Evolutionary conservation across 495 filamentous ascomycete genomes (phyloP).

Genomic region (Wilcoxina mikolae): DNA sequence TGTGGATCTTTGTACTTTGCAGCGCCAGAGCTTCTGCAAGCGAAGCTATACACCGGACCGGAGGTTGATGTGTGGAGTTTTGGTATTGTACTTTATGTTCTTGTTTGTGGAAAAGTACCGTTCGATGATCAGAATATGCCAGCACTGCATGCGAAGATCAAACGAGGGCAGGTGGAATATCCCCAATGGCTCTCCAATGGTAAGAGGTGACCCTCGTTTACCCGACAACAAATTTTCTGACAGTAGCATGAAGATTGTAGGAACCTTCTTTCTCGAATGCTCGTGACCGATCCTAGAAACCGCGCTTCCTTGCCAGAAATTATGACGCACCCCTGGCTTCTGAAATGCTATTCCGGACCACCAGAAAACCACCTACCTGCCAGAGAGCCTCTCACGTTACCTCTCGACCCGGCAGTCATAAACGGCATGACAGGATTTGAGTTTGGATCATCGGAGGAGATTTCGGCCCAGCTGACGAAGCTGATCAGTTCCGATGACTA

Average conservation of each 20-base stretch:
- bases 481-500: constrained; percentile 85
- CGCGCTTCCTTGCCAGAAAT: constrained; percentile 80
- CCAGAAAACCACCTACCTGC: constrained; percentile 81
- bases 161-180: constrained; percentile 91
- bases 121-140: constrained; percentile 99
- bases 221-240: constrained; percentile 4
- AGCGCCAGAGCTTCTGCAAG: constrained; percentile 85
- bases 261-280: constrained; percentile 84
- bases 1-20: constrained; percentile 98
- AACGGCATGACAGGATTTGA: constrained; percentile 96
- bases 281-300: constrained; percentile 84
- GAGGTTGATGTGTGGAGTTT: constrained; percentile 99
- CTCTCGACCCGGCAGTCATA: constrained; percentile 69
- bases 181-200: constrained; percentile 81
- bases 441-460: constrained; percentile 75
- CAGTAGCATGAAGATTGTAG: constrained; percentile 55
- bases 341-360: constrained; percentile 70
- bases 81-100: constrained; percentile 94
- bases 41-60: constrained; percentile 83
- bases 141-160: constrained; percentile 96
- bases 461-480: constrained; percentile 64
- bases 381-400: constrained; percentile 70
- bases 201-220: constrained; percentile 32
- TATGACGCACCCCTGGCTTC: constrained; percentile 94
- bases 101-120: constrained; percentile 95